phyloP scores from a whole-genome alignment of 495 filamentous ascomycete species.

The Penicillium canescens region DNA sequence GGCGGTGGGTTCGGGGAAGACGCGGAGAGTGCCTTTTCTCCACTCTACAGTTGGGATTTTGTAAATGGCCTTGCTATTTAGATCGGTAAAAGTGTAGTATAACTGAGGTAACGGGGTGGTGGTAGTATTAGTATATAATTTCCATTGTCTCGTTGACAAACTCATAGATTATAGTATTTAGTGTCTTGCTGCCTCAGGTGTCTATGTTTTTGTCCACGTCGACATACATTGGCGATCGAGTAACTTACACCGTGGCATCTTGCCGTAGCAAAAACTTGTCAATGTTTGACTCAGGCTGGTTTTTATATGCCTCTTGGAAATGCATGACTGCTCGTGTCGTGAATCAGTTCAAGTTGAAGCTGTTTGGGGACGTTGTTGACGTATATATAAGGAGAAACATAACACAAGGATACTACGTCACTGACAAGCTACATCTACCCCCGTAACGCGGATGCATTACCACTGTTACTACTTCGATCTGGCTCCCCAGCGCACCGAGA shows the following conservation, averaged over 20 bases:
- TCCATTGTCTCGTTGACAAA: background rate
- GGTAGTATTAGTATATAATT: background rate
- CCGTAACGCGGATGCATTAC: too few relatives aligned
- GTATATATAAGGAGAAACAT: too few relatives aligned
- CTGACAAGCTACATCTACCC: too few relatives aligned
- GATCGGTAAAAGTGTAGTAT: background rate
- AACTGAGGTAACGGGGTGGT: background rate
- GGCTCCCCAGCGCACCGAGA: too few relatives aligned
- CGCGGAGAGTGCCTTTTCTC: constrained; percentile 23
- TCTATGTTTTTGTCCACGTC: background rate
- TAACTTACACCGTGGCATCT: constrained; percentile 3
- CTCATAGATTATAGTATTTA: background rate
- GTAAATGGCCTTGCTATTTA: background rate
- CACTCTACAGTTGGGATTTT: constrained; percentile 7
- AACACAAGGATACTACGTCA: too few relatives aligned
- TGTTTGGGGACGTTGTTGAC: too few relatives aligned
- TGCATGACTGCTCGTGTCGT: background rate
- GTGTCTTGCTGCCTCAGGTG: constrained; percentile 13
- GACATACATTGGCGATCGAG: background rate
- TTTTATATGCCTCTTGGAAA: background rate
- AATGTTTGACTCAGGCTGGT: too few relatives aligned
- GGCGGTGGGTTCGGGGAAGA: constrained; percentile 37
- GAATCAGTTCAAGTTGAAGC: too few relatives aligned
- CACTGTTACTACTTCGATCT: too few relatives aligned
- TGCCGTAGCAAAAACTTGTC: background rate